A percentile compares a stretch with the other conserved stretches of the same genome.
phyloP scores from a whole-genome alignment of 805 yeast genomes.

The Spathaspora hagerdaliae region DNA sequence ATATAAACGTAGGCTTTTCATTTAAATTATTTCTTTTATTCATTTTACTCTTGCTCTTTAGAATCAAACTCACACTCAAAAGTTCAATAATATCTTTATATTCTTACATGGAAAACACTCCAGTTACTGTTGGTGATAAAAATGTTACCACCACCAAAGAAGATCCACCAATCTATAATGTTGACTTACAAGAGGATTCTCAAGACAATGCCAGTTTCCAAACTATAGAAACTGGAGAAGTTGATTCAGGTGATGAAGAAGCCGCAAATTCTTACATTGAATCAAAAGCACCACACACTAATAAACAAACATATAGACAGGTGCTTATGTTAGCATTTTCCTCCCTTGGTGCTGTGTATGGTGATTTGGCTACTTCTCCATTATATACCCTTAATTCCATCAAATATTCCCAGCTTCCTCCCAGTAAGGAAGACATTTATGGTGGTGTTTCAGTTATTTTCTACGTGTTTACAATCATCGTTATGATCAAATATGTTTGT shows the following conservation, averaged over 20 bases:
- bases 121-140: background rate
- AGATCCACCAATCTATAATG: background rate
- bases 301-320: constrained; percentile 17
- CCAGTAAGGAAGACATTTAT: constrained; percentile 36
- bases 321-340: constrained; percentile 31
- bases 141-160: background rate
- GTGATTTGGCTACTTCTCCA: constrained; percentile 63
- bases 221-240: background rate
- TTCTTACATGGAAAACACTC: background rate
- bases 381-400: constrained; percentile 43
- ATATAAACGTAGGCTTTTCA: background rate
- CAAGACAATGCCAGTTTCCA: background rate
- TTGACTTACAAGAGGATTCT: background rate
- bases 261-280: background rate
- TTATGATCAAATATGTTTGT: constrained; percentile 47
- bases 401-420: constrained; percentile 21
- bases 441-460: constrained; percentile 54
- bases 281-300: constrained; percentile 1
- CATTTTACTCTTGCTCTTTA: background rate
- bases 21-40: background rate
- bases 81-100: background rate
- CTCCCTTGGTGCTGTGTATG: constrained; percentile 61
- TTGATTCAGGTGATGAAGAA: background rate
- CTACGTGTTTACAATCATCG: constrained; percentile 52
- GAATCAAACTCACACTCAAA: no score